phyloP scores from a whole-genome alignment of 2,329 filamentous ascomycete genomes.

The Colletotrichum lupini region DNA sequence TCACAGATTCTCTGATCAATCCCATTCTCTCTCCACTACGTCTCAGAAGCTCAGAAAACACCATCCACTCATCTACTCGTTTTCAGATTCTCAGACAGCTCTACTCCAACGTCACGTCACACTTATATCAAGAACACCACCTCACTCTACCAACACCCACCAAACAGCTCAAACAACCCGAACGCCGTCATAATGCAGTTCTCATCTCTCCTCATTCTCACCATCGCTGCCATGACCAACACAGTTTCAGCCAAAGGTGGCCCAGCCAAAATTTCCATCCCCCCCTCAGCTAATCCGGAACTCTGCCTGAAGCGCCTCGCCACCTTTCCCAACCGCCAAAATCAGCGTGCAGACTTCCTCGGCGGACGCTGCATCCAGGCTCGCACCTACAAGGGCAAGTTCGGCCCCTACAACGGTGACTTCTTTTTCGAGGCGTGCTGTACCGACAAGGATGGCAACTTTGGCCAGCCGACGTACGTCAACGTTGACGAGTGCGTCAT shows the following conservation, averaged over 20 bases:
- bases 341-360: neutral
- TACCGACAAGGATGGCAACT: constrained; percentile 1
- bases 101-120: too few species aligned
- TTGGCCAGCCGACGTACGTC: constrained; percentile 1
- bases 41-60: neutral
- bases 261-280: neutral
- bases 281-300: neutral
- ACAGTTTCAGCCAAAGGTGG: neutral
- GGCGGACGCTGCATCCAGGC: neutral
- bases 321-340: neutral
- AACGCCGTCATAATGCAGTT: neutral
- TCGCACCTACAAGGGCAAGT: constrained; percentile 16
- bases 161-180: neutral
- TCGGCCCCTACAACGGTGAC: constrained; percentile 8
- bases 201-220: neutral
- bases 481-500: constrained; percentile 7
- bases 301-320: constrained; percentile 13
- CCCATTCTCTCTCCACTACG: neutral
- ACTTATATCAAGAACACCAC: too few species aligned
- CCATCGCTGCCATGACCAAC: neutral
- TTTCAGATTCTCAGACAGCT: too few species aligned
- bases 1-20: neutral
- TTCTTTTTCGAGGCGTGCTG: constrained; percentile 19
- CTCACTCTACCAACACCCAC: neutral
- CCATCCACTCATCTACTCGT: too few species aligned